Evolutionary conservation across 2,329 filamentous ascomycete species (phyloP).

Genomic region (Monosporascus sp.): DNA sequence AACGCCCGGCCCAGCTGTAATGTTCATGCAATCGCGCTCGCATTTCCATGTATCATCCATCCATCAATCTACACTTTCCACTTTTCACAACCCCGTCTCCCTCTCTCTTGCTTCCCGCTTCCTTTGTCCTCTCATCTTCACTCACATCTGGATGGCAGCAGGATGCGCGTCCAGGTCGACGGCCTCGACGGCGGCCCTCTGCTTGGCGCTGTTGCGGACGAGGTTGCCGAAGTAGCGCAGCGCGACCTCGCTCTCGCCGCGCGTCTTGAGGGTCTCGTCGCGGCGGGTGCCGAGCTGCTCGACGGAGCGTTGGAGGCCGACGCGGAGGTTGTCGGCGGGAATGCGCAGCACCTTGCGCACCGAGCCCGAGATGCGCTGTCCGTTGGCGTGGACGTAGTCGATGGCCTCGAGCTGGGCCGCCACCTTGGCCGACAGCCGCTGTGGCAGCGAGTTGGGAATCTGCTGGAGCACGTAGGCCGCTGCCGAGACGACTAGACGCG

Average conservation of each 20-base stretch:
- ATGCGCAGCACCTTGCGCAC: constrained; percentile 85
- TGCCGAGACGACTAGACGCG: constrained; percentile 60
- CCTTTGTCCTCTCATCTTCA: too few relatives aligned
- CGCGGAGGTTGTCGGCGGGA: constrained; percentile 80
- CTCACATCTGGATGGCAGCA: constrained; percentile 15
- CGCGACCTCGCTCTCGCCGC: constrained; percentile 79
- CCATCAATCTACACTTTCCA: too few relatives aligned
- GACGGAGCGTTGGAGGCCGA: constrained; percentile 76
- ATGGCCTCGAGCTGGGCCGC: constrained; percentile 72
- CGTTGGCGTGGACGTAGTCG: constrained; percentile 91
- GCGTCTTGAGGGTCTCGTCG: constrained; percentile 78
- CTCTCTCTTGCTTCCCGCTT: too few relatives aligned
- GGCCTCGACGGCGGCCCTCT: constrained; percentile 44
- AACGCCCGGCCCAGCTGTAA: too few relatives aligned
- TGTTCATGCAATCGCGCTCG: too few relatives aligned
- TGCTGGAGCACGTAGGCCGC: constrained; percentile 78
- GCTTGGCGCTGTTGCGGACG: constrained; percentile 57
- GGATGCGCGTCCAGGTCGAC: constrained; percentile 54
- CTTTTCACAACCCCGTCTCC: too few relatives aligned
- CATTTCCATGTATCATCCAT: too few relatives aligned
- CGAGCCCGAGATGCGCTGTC: constrained; percentile 75
- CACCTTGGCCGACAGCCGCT: constrained; percentile 80
- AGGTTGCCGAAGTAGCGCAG: constrained; percentile 88
- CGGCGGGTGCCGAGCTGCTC: constrained; percentile 75
- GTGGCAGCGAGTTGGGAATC: constrained; percentile 84